Conservation (phyloP, 495 filamentous ascomycete genomes). For the Choiromyces venosus region DNA sequence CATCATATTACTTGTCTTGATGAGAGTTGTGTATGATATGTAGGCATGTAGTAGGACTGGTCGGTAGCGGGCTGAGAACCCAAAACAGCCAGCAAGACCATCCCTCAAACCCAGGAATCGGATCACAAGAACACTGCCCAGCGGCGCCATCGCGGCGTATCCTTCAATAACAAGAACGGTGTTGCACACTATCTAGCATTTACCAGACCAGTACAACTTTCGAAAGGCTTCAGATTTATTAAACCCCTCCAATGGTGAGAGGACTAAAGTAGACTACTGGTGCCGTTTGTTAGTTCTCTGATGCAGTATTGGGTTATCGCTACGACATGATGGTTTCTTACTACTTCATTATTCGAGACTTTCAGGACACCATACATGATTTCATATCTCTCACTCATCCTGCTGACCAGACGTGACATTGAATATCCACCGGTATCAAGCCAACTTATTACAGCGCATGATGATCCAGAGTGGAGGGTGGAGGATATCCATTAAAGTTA, state of each 20-base stretch:
- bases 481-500: neutral
- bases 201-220: neutral
- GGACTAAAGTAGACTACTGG: neutral
- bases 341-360: neutral
- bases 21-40: neutral
- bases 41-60: neutral
- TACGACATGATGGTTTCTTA: neutral
- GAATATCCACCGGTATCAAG: neutral
- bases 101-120: conserved; percentile 28
- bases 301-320: neutral
- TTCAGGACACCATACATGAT: neutral
- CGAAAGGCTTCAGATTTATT: neutral
- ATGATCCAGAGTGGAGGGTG: neutral
- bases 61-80: neutral
- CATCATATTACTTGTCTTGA: neutral
- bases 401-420: neutral
- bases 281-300: neutral
- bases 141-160: conserved; percentile 26
- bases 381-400: neutral
- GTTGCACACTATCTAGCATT: neutral
- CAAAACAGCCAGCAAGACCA: neutral
- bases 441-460: neutral
- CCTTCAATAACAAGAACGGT: conserved; percentile 13
- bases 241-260: neutral
- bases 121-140: conserved; percentile 37